These are phyloP conservation scores for Mycena rosella DNA, from an alignment of 768 basidiomycete species.

Conservation along the genomic window DNA sequence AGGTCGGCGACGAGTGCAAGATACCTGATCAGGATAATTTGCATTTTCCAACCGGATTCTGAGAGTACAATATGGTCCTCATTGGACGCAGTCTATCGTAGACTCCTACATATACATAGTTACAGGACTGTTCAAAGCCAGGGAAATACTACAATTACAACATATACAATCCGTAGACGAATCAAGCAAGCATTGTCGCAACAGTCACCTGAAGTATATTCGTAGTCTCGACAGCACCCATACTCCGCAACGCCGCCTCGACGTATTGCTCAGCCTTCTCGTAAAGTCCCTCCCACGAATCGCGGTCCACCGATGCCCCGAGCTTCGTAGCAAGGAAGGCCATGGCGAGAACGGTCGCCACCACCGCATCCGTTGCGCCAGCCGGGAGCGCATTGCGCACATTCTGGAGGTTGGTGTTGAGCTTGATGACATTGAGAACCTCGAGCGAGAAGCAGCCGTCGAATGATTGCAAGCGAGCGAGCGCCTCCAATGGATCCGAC, in stretches of 20 bases:
- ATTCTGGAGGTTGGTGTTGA: not conserved
- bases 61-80: too few relatives aligned
- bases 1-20: not conserved
- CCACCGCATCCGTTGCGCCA: conserved; percentile 7
- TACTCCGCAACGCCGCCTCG: conserved; percentile 11
- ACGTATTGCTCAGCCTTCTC: conserved; percentile 30
- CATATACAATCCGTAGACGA: not conserved
- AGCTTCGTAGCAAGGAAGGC: conserved; percentile 28
- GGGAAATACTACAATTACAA: too few relatives aligned
- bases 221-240: conserved; percentile 2
- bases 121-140: too few relatives aligned
- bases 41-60: not conserved
- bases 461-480: conserved; percentile 34
- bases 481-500: conserved; percentile 29
- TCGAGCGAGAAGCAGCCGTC: conserved; percentile 31
- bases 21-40: not conserved
- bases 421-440: conserved; percentile 26
- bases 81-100: too few relatives aligned
- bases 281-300: conserved; percentile 32
- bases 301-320: conserved; percentile 9
- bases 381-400: conserved; percentile 14
- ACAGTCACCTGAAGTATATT: conserved; percentile 24
- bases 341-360: conserved; percentile 29
- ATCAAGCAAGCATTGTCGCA: conserved; percentile 14
- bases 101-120: too few relatives aligned